phyloP scores from a whole-genome alignment of 192 early-diverging fungal genomes.

The Coemansia sp. region DNA sequence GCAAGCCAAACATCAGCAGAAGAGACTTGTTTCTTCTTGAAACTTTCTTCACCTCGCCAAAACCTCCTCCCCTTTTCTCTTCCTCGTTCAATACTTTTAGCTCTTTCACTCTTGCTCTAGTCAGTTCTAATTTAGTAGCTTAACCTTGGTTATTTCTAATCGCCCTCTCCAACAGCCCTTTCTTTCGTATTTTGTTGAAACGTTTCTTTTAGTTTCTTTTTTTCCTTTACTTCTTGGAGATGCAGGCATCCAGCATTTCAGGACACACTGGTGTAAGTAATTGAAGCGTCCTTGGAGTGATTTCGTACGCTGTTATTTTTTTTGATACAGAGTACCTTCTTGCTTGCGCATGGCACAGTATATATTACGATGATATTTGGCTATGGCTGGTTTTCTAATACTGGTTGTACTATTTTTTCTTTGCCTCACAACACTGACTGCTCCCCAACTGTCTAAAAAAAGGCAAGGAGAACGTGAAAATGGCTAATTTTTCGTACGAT shows the following conservation, averaged over 20 bases:
- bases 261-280: constrained; percentile 49
- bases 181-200: background rate
- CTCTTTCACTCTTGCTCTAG: background rate
- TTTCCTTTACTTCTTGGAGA: constrained; percentile 11
- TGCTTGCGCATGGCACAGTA: background rate
- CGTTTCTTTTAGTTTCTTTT: background rate
- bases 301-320: background rate
- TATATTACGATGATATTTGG: background rate
- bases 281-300: background rate
- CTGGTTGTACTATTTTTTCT: background rate
- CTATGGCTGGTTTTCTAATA: background rate
- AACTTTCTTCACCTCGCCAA: background rate
- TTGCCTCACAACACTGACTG: background rate
- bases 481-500: background rate
- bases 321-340: background rate
- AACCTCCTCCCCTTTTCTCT: background rate
- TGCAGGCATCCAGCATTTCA: constrained; percentile 39
- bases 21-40: background rate
- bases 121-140: background rate
- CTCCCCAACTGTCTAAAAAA: background rate
- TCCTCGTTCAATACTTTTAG: background rate
- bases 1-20: background rate
- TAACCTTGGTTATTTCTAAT: background rate
- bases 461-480: background rate
- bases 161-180: background rate